These are phyloP conservation scores for Calonectria crousiana DNA, from an alignment of 2,329 filamentous ascomycete genomes.

Conservation along the genomic window DNA sequence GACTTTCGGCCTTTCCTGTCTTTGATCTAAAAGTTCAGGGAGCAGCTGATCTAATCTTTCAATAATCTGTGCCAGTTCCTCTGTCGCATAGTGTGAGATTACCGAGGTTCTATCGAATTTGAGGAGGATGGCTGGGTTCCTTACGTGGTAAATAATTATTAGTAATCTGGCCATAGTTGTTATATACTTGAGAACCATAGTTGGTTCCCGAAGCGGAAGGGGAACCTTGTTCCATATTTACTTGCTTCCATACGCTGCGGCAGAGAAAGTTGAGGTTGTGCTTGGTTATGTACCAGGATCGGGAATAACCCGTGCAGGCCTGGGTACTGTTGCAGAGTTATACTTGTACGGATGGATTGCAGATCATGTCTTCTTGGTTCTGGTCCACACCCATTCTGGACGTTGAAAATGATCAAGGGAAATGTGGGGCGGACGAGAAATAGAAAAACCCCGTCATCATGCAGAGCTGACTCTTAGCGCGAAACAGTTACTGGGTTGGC, in stretches of 20 bases:
- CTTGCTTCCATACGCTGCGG: not conserved
- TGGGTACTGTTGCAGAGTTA: not conserved
- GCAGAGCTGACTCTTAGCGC: not conserved
- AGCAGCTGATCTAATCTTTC: not conserved
- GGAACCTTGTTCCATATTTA: not conserved
- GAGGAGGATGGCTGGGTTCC: not conserved
- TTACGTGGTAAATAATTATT: not conserved
- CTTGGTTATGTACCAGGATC: not conserved
- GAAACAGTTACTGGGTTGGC: not conserved
- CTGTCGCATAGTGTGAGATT: not conserved
- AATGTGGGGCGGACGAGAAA: not conserved
- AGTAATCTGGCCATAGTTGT: not conserved
- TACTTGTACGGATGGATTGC: not conserved
- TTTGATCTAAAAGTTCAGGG: not conserved
- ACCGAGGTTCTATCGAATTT: not conserved
- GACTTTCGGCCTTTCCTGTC: not conserved
- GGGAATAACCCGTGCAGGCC: not conserved
- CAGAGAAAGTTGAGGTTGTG: not conserved
- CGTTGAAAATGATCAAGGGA: not conserved
- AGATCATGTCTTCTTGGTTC: not conserved
- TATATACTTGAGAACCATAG: not conserved
- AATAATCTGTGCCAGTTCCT: not conserved
- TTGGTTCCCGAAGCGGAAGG: not conserved
- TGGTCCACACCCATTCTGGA: no score
- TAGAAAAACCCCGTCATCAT: not conserved